These are phyloP conservation scores for Lanmaoa rubissima DNA, from an alignment of 768 basidiomycete species.

Conservation along the genomic window DNA sequence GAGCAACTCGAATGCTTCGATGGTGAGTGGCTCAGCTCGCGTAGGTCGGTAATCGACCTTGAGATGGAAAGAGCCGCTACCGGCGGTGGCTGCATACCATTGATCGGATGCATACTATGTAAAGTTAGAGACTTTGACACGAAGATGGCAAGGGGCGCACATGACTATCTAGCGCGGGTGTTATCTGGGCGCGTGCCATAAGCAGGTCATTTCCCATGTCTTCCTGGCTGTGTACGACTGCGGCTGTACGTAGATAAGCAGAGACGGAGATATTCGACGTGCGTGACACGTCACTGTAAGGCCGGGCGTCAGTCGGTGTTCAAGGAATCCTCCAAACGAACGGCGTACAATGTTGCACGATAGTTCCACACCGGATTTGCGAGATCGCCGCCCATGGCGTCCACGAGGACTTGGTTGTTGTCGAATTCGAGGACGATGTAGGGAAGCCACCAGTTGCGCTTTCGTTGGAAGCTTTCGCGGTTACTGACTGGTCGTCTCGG, in stretches of 20 bases:
- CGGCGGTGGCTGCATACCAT: constrained; percentile 83
- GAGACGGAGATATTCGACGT: constrained; percentile 90
- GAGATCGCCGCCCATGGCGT: constrained; percentile 95
- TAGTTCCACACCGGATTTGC: constrained; percentile 92
- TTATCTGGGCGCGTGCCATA: constrained; percentile 89
- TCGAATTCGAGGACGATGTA: constrained; percentile 98
- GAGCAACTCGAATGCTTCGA: constrained; percentile 94
- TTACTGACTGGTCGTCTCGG: constrained; percentile 62
- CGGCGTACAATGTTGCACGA: constrained; percentile 86
- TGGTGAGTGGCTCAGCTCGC: constrained; percentile 82
- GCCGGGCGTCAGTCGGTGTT: constrained; percentile 3
- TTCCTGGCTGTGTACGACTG: constrained; percentile 68
- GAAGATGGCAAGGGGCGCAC: constrained; percentile 39
- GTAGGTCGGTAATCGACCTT: constrained; percentile 92
- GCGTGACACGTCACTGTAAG: constrained; percentile 85
- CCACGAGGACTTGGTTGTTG: constrained; percentile 95
- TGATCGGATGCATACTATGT: constrained; percentile 80
- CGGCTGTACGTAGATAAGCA: constrained; percentile 84
- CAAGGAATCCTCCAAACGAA: neutral
- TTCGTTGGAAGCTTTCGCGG: constrained; percentile 89
- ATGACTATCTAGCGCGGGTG: constrained; percentile 76
- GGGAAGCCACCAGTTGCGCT: constrained; percentile 92
- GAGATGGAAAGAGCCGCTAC: constrained; percentile 90
- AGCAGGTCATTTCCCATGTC: constrained; percentile 98
- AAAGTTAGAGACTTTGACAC: constrained; percentile 3